phyloP scores from a whole-genome alignment of 2,329 filamentous ascomycete genomes.

The Cladosporium cucumerinum region DNA sequence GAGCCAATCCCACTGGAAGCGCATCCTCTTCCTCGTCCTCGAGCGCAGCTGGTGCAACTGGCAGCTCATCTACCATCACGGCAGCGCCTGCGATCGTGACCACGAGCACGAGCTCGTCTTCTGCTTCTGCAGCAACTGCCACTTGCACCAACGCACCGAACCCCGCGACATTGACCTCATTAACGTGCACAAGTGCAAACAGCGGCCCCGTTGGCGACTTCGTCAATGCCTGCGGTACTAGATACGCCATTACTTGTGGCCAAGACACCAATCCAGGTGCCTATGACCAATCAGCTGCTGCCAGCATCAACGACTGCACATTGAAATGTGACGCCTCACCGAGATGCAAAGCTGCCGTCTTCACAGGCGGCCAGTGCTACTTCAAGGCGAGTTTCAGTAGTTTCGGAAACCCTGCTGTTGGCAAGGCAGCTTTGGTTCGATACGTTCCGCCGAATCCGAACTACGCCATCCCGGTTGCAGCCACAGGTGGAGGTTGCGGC shows the following conservation, averaged over 20 bases:
- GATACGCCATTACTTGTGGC: slow-evolving; percentile 24
- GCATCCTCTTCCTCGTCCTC: background rate
- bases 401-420: slow-evolving; percentile 1
- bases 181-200: slow-evolving; percentile 5
- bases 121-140: background rate
- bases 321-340: slow-evolving; percentile 18
- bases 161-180: background rate
- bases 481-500: slow-evolving; percentile 27
- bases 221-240: slow-evolving; percentile 19
- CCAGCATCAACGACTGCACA: slow-evolving; percentile 21
- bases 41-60: background rate
- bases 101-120: background rate
- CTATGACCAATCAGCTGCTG: background rate
- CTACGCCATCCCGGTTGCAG: slow-evolving; percentile 19
- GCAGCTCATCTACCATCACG: background rate
- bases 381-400: slow-evolving; percentile 21
- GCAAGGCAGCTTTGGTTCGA: slow-evolving; percentile 13
- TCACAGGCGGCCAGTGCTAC: slow-evolving; percentile 21
- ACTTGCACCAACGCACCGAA: slow-evolving; percentile 15
- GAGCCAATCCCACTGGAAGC: background rate
- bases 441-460: slow-evolving; percentile 25
- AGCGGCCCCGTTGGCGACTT: slow-evolving; percentile 3
- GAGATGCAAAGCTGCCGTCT: slow-evolving; percentile 18
- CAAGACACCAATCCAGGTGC: slow-evolving; percentile 18
- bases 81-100: background rate